Evolutionary conservation across 371 early-diverging fungal species (phyloP).

Genomic region (Entomophthora muscae): DNA sequence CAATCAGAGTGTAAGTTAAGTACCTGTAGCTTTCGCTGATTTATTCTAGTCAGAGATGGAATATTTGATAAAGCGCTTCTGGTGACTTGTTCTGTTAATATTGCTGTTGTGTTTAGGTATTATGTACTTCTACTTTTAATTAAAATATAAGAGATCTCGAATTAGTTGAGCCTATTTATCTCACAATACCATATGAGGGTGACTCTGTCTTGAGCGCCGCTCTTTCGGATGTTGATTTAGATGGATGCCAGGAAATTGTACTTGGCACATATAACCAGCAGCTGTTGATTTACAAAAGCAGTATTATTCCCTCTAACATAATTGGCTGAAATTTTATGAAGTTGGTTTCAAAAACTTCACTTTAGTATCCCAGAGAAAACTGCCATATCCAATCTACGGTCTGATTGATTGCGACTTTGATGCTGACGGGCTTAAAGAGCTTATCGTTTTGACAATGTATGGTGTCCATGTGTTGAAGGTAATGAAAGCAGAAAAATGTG

Average conservation of each 20-base stretch:
- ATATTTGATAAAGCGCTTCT: slow-evolving; percentile 2
- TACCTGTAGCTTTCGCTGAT: not conserved
- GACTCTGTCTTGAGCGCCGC: slow-evolving; percentile 3
- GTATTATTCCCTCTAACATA: not conserved
- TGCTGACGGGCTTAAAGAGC: slow-evolving; percentile 8
- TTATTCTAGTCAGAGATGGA: not conserved
- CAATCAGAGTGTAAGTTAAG: not conserved
- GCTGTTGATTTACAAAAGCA: slow-evolving; percentile 3
- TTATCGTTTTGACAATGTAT: slow-evolving; percentile 2
- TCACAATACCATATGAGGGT: not conserved
- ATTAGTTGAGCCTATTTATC: not conserved
- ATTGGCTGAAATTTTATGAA: not conserved
- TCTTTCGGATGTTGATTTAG: slow-evolving; percentile 5
- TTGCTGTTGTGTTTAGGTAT: slow-evolving; percentile 5
- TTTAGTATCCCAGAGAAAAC: not conserved
- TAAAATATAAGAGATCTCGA: not conserved
- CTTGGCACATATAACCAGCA: slow-evolving; percentile 8
- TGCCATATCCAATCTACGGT: slow-evolving; percentile 7
- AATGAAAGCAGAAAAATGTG: not conserved
- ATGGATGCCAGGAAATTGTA: not conserved
- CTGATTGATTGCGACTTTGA: slow-evolving; percentile 6
- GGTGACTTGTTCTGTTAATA: slow-evolving; percentile 3
- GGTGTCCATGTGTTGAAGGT: slow-evolving; percentile 9
- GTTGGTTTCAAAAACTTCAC: not conserved
- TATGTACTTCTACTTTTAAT: not conserved